Base-by-base conservation (phyloP, 2,329 filamentous ascomycete species). In the Aspergillus pseudonomiae region DNA sequence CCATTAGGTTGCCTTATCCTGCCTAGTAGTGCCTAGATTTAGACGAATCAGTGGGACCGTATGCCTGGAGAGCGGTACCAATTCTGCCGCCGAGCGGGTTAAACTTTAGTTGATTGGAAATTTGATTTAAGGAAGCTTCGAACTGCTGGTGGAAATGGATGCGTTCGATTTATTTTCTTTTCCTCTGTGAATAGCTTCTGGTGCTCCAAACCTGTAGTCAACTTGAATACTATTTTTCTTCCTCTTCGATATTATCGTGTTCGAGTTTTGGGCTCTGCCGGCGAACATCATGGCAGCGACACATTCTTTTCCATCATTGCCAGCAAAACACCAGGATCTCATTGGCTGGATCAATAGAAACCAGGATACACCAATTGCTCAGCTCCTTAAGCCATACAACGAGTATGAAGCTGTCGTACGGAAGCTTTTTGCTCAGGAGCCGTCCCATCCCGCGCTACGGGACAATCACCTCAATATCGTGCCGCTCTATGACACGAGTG, bases 341-440 rank as follows among this genome's bases (percentile, higher is more conserved):
- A 39, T 74, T 41, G 48, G 62, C 19, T 71, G 76, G 66, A 55
- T 77, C 36, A 53, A 67, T 7, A 63, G 68, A 6, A 65, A 74
- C 12, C 65, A 69, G 4, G 60, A 72, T 6, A 70, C 60, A 6
- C 68, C 72, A n/a, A 72, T 77, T 2, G 58, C 60, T 4, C 67
- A 75, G 16, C 69, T 76, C 63, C 57, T 78, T 11, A 63, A 68
- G 28, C 78, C 78, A 1, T 81, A 75, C 69, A 78, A 77, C 57
- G 69, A 69, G 3, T 79, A 73, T 46, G 78, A 80, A 60, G 71
- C 68, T 2, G 73, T 70, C 28, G 60, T 77, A 4, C 74, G 79
- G 30, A 78, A 76, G 61, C 67, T 75, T 9, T 81, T 75, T 63
- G 79, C 78, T 6, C 78, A 80, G 61, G 69, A 78, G n/a, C 74